Conservation (phyloP, 2,329 filamentous ascomycete genomes). For the Epichloe bromicola region DNA sequence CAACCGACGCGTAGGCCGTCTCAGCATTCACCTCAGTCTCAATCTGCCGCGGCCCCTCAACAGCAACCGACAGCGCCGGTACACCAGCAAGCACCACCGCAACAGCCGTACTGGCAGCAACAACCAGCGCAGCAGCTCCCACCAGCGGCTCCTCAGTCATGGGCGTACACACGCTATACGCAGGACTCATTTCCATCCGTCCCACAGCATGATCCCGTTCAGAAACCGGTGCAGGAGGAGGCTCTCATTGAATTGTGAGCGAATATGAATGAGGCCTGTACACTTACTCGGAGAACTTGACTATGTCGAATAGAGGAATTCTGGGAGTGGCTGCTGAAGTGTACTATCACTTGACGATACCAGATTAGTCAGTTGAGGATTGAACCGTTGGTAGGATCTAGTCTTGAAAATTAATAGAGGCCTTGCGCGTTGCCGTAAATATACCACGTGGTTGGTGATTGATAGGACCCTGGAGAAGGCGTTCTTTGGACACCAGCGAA, state of each 20-base stretch:
- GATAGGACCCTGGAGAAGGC: too few relatives aligned
- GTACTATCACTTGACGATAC: background rate
- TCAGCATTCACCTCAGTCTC: conserved; percentile 16
- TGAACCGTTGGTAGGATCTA: too few relatives aligned
- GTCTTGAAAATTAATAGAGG: background rate
- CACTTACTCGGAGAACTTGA: background rate
- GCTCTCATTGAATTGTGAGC: conserved; percentile 62
- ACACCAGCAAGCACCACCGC: conserved; percentile 18
- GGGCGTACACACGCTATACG: conserved; percentile 36
- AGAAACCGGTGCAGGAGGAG: conserved; percentile 52
- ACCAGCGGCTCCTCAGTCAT: conserved; percentile 25
- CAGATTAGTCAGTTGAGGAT: background rate
- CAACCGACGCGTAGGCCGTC: conserved; percentile 7
- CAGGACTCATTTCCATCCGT: conserved; percentile 53
- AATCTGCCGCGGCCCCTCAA: conserved; percentile 15
- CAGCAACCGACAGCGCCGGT: conserved; percentile 2
- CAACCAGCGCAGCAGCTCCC: conserved; percentile 17
- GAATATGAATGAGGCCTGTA: background rate
- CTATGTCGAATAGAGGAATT: background rate
- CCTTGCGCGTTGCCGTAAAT: background rate
- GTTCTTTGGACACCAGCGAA: background rate
- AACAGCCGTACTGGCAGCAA: conserved; percentile 20
- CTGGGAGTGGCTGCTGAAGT: background rate
- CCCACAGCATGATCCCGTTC: conserved; percentile 30
- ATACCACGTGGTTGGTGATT: too few relatives aligned